A percentile compares a stretch with the other conserved stretches of the same genome.
phyloP scores from a whole-genome alignment of 495 filamentous ascomycete genomes.

The Aspergillus egyptiacus region DNA sequence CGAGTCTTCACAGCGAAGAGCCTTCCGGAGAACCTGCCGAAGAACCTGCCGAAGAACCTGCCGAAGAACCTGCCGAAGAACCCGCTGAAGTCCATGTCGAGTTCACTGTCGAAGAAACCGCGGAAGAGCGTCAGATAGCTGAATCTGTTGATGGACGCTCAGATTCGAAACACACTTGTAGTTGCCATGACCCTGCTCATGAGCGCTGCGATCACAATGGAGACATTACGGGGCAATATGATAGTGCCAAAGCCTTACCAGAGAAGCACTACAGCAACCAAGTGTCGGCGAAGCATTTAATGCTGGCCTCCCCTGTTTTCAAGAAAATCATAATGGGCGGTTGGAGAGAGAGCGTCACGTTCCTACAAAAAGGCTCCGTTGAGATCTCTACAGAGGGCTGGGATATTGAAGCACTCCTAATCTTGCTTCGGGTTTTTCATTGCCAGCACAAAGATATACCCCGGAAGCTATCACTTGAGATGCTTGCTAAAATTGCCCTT shows the following conservation, averaged over 20 bases:
- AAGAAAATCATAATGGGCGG: conserved; percentile 25
- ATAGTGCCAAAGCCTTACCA: too few relatives aligned
- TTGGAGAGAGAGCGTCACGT: conserved; percentile 31
- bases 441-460: conserved; percentile 38
- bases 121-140: too few relatives aligned
- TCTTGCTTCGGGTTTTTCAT: conserved; percentile 50
- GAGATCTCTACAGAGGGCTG: conserved; percentile 33
- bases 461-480: conserved; percentile 34
- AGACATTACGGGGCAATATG: too few relatives aligned
- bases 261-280: conserved; percentile 21
- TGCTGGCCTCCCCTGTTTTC: conserved; percentile 46
- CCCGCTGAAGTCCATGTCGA: too few relatives aligned
- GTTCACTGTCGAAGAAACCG: too few relatives aligned
- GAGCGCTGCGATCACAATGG: too few relatives aligned
- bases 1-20: too few relatives aligned
- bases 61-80: not conserved
- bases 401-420: conserved; percentile 42
- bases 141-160: not conserved
- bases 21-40: too few relatives aligned
- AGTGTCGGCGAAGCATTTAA: conserved; percentile 50
- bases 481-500: conserved; percentile 46
- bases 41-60: too few relatives aligned
- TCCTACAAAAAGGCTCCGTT: conserved; percentile 36
- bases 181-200: too few relatives aligned
- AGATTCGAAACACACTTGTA: too few relatives aligned